Conservation (phyloP, 345 rosid genomes). For the Limnanthes douglasii region DNA sequence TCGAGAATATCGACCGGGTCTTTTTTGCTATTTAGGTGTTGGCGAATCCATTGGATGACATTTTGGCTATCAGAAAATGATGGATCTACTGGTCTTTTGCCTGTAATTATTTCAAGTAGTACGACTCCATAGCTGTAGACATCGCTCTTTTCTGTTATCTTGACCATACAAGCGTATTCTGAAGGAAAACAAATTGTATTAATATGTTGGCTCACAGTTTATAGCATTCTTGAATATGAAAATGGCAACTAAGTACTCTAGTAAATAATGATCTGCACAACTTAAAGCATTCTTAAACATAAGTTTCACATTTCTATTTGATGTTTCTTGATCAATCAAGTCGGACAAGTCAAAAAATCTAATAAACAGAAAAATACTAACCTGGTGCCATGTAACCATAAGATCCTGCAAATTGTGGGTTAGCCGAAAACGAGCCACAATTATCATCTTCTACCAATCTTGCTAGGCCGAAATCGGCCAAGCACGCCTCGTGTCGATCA, state of each 20-base stretch:
- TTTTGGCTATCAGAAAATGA: conserved; percentile 54
- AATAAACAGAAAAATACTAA: too few species aligned
- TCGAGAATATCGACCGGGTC: conserved; percentile 63
- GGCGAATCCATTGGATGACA: conserved; percentile 69
- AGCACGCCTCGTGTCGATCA: conserved; percentile 43
- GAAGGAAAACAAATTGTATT: conserved; percentile 3
- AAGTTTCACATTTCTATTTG: background rate
- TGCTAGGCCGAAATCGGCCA: conserved; percentile 87
- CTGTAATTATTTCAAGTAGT: conserved; percentile 61
- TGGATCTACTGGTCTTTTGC: conserved; percentile 69
- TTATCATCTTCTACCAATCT: conserved; percentile 38
- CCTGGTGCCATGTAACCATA: conserved; percentile 97
- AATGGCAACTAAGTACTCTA: too few species aligned
- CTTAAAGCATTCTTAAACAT: background rate
- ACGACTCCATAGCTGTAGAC: conserved; percentile 83
- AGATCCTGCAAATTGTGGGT: conserved; percentile 69
- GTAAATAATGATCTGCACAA: too few species aligned
- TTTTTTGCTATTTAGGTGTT: conserved; percentile 46
- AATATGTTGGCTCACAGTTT: too few species aligned
- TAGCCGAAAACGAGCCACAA: conserved; percentile 23
- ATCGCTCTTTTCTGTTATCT: conserved; percentile 59
- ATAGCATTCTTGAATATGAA: too few species aligned
- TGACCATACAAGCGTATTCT: conserved; percentile 65
- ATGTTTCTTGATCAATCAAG: background rate
- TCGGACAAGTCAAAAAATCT: background rate